Conservation (phyloP, 2,329 filamentous ascomycete species). For the Fusarium piperis region DNA sequence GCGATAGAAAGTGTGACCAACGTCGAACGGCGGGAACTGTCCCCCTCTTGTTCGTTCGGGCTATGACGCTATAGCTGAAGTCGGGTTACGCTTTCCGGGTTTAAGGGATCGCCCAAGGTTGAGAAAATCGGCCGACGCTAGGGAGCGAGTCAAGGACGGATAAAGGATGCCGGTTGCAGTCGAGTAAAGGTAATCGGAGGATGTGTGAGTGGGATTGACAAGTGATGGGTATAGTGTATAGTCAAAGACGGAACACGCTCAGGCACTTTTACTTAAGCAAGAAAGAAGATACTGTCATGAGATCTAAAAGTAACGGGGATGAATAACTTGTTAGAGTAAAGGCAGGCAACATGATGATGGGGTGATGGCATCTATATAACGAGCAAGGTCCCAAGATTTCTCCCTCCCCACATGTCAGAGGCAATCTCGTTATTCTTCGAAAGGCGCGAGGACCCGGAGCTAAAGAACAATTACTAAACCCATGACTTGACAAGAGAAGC, state of each 20-base stretch:
- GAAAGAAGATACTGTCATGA: neutral
- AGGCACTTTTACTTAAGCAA: neutral
- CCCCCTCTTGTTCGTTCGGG: slow-evolving; percentile 1
- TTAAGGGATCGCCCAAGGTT: slow-evolving; percentile 5
- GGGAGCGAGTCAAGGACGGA: slow-evolving; percentile 7
- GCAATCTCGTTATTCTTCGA: slow-evolving; percentile 11
- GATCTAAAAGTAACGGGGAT: neutral
- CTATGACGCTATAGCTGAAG: slow-evolving; percentile 37
- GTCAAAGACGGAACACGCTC: neutral
- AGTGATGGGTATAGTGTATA: slow-evolving; percentile 4
- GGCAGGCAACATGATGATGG: slow-evolving; percentile 10
- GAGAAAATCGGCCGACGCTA: slow-evolving; percentile 29
- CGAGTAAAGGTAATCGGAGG: neutral
- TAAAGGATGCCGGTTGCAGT: slow-evolving; percentile 3
- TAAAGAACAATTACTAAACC: slow-evolving; percentile 24
- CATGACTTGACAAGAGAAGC: neutral
- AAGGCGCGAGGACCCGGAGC: slow-evolving; percentile 12
- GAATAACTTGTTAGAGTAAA: neutral
- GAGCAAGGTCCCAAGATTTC: neutral
- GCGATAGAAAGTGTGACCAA: slow-evolving; percentile 10
- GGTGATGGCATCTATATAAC: slow-evolving; percentile 34
- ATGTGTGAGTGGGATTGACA: slow-evolving; percentile 5
- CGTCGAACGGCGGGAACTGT: neutral
- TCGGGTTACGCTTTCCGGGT: slow-evolving; percentile 12
- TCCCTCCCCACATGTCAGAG: slow-evolving; percentile 5